phyloP scores from a whole-genome alignment of 805 yeast species.

The Barnettozyma pratensis region DNA sequence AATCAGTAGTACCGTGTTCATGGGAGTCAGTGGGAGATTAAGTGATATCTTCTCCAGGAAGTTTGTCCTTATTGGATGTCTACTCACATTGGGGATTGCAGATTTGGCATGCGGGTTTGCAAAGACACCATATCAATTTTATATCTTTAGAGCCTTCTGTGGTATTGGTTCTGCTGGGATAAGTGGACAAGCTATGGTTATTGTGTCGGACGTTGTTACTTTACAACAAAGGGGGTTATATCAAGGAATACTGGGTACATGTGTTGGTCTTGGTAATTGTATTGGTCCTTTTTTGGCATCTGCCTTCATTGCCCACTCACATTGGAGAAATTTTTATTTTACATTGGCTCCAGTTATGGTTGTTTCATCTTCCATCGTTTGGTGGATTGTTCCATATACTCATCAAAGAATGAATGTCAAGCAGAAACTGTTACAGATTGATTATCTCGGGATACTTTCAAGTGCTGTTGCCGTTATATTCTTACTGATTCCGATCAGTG shows the following conservation, averaged over 20 bases:
- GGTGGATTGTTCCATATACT: slow-evolving; percentile 36
- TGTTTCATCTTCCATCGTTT: slow-evolving; percentile 34
- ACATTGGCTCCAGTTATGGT: slow-evolving; percentile 30
- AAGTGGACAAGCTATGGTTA: slow-evolving; percentile 43
- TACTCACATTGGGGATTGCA: slow-evolving; percentile 36
- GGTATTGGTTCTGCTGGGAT: slow-evolving; percentile 56
- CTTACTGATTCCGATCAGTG: slow-evolving; percentile 47
- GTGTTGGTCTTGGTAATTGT: slow-evolving; percentile 46
- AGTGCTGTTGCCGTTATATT: slow-evolving; percentile 44
- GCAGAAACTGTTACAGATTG: slow-evolving; percentile 45
- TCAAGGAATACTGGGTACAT: slow-evolving; percentile 49
- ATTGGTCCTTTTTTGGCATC: slow-evolving; percentile 55
- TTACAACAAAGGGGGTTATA: slow-evolving; percentile 45
- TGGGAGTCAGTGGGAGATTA: slow-evolving; percentile 48
- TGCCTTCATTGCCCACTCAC: slow-evolving; percentile 34
- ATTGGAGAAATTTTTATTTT: slow-evolving; percentile 49
- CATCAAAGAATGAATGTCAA: slow-evolving; percentile 29
- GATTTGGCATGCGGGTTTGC: slow-evolving; percentile 51
- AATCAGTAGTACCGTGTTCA: slow-evolving; percentile 49
- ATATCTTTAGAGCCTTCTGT: slow-evolving; percentile 49
- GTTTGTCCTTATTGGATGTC: slow-evolving; percentile 35
- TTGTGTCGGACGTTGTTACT: slow-evolving; percentile 48
- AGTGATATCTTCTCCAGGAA: slow-evolving; percentile 57
- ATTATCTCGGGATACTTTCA: slow-evolving; percentile 46
- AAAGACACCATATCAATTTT: slow-evolving; percentile 43